Evolutionary conservation across 148 eudicot genomes (phyloP).

Genomic region (Cornus controversa): DNA sequence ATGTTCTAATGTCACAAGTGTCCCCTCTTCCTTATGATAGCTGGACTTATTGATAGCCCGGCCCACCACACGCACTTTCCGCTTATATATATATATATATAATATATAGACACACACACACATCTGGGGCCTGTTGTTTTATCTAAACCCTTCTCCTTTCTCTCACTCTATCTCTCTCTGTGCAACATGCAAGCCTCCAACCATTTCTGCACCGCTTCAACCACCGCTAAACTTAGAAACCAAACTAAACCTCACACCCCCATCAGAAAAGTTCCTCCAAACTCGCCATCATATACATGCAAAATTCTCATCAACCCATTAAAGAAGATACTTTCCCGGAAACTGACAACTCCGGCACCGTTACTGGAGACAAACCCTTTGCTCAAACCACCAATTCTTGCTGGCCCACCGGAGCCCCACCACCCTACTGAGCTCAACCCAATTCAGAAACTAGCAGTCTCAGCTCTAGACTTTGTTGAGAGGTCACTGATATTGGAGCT

Average conservation of each 20-base stretch:
- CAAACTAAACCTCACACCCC: not conserved
- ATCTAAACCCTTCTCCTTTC: not conserved
- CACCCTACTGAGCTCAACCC: constrained; percentile 29
- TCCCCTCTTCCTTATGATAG: not conserved
- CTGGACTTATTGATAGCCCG: not conserved
- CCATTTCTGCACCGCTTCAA: not conserved
- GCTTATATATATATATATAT: not conserved
- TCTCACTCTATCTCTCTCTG: not conserved
- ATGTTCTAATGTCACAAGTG: no score
- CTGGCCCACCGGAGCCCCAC: no score
- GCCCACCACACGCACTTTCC: not conserved
- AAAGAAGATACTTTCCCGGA: not conserved
- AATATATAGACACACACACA: no score
- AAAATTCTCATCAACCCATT: constrained; percentile 13
- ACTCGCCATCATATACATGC: not conserved
- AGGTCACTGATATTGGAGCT: constrained; percentile 16
- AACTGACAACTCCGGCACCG: not conserved
- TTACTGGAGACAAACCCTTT: not conserved
- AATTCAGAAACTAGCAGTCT: constrained; percentile 36
- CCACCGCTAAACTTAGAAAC: not conserved
- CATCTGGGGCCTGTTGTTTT: not conserved
- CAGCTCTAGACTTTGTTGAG: constrained; percentile 39
- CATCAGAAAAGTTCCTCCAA: not conserved
- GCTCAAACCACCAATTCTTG: not conserved
- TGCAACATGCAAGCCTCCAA: constrained; percentile 8